Percentiles rank a stretch among this genome's conserved stretches.
Conservation (phyloP, 495 filamentous ascomycete species). For the Lophium mytilinum region DNA sequence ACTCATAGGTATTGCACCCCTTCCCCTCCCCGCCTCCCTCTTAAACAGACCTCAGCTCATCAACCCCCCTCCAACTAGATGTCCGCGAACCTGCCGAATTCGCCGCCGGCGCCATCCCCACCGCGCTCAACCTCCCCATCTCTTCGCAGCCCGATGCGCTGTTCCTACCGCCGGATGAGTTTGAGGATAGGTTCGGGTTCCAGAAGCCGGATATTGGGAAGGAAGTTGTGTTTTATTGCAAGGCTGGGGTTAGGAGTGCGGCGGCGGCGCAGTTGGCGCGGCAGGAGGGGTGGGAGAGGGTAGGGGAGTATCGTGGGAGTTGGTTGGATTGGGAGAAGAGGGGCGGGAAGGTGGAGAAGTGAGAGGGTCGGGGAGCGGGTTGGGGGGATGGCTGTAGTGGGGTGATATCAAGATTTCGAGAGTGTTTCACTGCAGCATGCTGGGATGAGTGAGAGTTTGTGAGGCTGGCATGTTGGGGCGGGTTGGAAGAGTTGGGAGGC, state of each 20-base stretch:
- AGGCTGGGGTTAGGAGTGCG: conserved; percentile 72
- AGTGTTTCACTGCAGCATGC: too few species aligned
- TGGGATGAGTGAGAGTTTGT: too few species aligned
- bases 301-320: conserved; percentile 80
- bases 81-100: conserved; percentile 82
- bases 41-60: background rate
- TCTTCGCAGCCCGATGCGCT: conserved; percentile 67
- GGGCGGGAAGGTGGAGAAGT: conserved; percentile 42
- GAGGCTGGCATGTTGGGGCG: too few species aligned
- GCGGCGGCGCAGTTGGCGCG: conserved; percentile 75
- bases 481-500: too few species aligned
- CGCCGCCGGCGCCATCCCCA: conserved; percentile 63
- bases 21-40: conserved; percentile 1
- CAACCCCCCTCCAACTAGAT: conserved; percentile 38
- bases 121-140: conserved; percentile 68
- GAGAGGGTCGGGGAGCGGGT: background rate
- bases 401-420: too few species aligned
- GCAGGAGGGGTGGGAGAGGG: conserved; percentile 62
- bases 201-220: conserved; percentile 46
- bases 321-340: conserved; percentile 80
- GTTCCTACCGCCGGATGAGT: conserved; percentile 65
- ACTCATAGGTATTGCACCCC: conserved; percentile 26
- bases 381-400: conserved; percentile 2
- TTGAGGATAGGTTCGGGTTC: conserved; percentile 65
- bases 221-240: conserved; percentile 85